Evolutionary conservation across 495 filamentous ascomycete genomes (phyloP).

Genomic region (Hypoxylon intermedium): DNA sequence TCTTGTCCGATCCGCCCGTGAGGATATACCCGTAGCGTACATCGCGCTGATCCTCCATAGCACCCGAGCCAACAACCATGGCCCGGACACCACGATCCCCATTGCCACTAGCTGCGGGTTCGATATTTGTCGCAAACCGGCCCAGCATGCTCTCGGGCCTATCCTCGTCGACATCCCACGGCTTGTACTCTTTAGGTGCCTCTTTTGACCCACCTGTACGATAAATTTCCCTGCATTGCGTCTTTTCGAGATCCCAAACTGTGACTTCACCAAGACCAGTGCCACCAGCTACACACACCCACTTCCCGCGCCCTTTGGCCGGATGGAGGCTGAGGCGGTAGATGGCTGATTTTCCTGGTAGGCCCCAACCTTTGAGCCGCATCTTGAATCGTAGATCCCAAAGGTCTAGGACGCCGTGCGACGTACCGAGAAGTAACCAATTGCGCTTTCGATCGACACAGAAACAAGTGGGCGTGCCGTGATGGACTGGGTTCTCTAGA

Average conservation of each 20-base stretch:
- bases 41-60: constrained; percentile 64
- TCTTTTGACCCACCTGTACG: constrained; percentile 65
- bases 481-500: constrained; percentile 88
- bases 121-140: constrained; percentile 79
- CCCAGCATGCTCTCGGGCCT: constrained; percentile 86
- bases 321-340: constrained; percentile 82
- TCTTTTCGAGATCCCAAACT: constrained; percentile 94
- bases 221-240: constrained; percentile 87
- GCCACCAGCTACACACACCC: constrained; percentile 86
- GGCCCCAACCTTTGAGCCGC: constrained; percentile 85
- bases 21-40: constrained; percentile 74
- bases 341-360: constrained; percentile 81
- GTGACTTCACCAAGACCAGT: constrained; percentile 92
- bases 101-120: constrained; percentile 57
- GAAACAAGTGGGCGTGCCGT: constrained; percentile 93
- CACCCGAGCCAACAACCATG: constrained; percentile 62
- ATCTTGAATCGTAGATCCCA: constrained; percentile 96
- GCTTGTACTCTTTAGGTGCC: constrained; percentile 73
- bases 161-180: constrained; percentile 91
- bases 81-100: constrained; percentile 65
- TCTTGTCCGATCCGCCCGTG: constrained; percentile 86
- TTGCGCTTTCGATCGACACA: constrained; percentile 81
- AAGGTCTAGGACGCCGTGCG: constrained; percentile 89
- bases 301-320: constrained; percentile 73
- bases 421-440: constrained; percentile 91